Evolutionary conservation across 2,329 filamentous ascomycete genomes (phyloP), one percentile per base, ranked within the genome.

Genomic region (Cladobotryum protrusum): DNA sequence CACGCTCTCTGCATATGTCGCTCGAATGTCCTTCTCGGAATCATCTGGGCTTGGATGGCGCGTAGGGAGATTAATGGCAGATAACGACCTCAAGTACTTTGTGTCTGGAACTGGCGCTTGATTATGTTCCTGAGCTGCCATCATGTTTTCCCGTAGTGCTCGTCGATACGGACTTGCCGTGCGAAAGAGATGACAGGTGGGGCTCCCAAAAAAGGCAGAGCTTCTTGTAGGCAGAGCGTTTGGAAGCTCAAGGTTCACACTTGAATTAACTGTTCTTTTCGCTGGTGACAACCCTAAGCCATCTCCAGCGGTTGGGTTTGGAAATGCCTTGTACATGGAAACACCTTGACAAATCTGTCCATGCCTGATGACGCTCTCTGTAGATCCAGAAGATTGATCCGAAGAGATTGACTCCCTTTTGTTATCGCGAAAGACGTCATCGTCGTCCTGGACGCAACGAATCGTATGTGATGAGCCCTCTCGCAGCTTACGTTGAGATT

Each of bases 101-200:
- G 61, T 63, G 24, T 65, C 67, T 0, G 64, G 55, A 3, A 62
- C 61, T 5, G 54, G 61, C 0, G 51, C 49, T 3, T 57, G 50
- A 5, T 61, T 54, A 2, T 52, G 54, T 14, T 63, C 59, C 7
- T 69, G 58, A 14, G 66, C 65, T 7, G 65, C 59, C 49, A 67
- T 65, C 56, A 78, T 78, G 2, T 64, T 74, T 45, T 72, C 69
- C 41, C 69, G 72, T 32, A 83, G 58, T 2, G 73, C 75, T 20
- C 73, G 73, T 3, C 79, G 73, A 55, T 77, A 84, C 0, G 79
- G 78, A 48, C 78, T 83, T 20, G 71, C 66, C 1, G 76, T 76
- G 24, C 77, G 71, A 52, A 81, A 79, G 1, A 80, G 63, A 52
- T 78, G 73, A 14, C 70, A 72, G 1, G 69, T 64, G 2, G 75